Evolutionary conservation across 768 basidiomycete species (phyloP).

Genomic region (Auriculariales sp.): DNA sequence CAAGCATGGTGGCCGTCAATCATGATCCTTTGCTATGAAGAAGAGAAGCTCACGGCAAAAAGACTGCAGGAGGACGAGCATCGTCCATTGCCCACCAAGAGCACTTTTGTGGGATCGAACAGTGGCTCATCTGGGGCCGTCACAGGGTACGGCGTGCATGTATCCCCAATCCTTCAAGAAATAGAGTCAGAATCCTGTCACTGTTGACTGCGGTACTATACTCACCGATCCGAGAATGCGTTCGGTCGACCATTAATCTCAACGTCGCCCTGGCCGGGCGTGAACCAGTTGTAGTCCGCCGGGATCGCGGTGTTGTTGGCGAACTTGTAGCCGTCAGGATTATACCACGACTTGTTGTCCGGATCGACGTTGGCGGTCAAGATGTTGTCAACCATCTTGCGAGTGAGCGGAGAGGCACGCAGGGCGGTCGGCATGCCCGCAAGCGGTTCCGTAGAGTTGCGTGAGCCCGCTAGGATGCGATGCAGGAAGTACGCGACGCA

Average conservation of each 20-base stretch:
- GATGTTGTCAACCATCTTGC: slow-evolving; percentile 31
- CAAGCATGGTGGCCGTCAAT: not conserved
- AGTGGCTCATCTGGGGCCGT: slow-evolving; percentile 27
- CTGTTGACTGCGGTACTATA: not conserved
- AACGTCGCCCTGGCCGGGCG: slow-evolving; percentile 24
- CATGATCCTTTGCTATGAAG: not conserved
- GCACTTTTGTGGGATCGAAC: slow-evolving; percentile 33
- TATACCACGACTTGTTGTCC: slow-evolving; percentile 27
- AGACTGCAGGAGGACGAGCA: slow-evolving; percentile 15
- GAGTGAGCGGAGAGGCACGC: slow-evolving; percentile 34
- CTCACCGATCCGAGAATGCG: slow-evolving; percentile 30
- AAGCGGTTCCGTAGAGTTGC: slow-evolving; percentile 34
- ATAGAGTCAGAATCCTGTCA: not conserved
- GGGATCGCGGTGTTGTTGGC: slow-evolving; percentile 29
- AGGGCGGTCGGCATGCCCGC: slow-evolving; percentile 37
- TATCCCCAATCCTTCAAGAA: slow-evolving; percentile 14
- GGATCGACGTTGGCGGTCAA: slow-evolving; percentile 28
- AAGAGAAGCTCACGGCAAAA: slow-evolving; percentile 13
- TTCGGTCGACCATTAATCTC: slow-evolving; percentile 36
- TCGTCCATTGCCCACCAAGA: slow-evolving; percentile 43
- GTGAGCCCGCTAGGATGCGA: slow-evolving; percentile 36
- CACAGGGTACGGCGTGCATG: slow-evolving; percentile 20
- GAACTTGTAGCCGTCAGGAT: slow-evolving; percentile 33
- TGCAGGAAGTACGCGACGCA: slow-evolving; percentile 35
- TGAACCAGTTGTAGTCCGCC: slow-evolving; percentile 28